Conservation (phyloP, 1,284 basidiomycete species). For the Ceratobasidium sp. region DNA sequence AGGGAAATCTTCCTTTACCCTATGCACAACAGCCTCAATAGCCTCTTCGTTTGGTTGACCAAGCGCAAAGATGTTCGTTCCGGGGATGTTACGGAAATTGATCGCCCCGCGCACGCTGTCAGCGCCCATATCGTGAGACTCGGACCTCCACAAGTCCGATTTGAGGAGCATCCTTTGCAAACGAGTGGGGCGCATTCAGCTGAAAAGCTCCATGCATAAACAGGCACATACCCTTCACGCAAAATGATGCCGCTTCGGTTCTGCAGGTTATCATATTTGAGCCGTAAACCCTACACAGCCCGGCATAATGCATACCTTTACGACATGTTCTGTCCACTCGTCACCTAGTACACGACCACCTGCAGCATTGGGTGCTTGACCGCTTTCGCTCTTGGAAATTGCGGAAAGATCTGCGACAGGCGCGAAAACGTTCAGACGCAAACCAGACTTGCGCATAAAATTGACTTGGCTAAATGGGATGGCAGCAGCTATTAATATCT, state of each 20-base stretch:
- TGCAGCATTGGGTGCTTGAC: constrained; percentile 69
- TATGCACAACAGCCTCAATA: constrained; percentile 83
- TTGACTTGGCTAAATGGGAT: constrained; percentile 76
- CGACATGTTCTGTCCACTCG: constrained; percentile 93
- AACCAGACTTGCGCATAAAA: constrained; percentile 80
- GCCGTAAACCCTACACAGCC: neutral
- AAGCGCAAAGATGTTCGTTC: constrained; percentile 88
- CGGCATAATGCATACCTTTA: constrained; percentile 69
- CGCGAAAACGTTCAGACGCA: constrained; percentile 83
- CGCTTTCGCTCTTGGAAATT: constrained; percentile 68
- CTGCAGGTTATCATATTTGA: constrained; percentile 57
- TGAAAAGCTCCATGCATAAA: neutral
- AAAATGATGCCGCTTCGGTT: constrained; percentile 95
- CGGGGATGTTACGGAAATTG: constrained; percentile 91
- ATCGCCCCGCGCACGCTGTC: constrained; percentile 88
- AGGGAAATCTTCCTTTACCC: constrained; percentile 75
- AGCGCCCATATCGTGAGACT: constrained; percentile 69
- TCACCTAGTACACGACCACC: constrained; percentile 91
- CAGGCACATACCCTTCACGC: constrained; percentile 76
- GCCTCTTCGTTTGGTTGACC: constrained; percentile 95
- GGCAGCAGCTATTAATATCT: neutral
- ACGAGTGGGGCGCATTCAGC: constrained; percentile 28
- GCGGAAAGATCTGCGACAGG: constrained; percentile 89
- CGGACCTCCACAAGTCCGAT: constrained; percentile 89
- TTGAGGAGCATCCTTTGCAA: constrained; percentile 81